Evolutionary conservation across 2,329 filamentous ascomycete genomes (phyloP).

Genomic region (Monilinia vaccinii-corymbosi): DNA sequence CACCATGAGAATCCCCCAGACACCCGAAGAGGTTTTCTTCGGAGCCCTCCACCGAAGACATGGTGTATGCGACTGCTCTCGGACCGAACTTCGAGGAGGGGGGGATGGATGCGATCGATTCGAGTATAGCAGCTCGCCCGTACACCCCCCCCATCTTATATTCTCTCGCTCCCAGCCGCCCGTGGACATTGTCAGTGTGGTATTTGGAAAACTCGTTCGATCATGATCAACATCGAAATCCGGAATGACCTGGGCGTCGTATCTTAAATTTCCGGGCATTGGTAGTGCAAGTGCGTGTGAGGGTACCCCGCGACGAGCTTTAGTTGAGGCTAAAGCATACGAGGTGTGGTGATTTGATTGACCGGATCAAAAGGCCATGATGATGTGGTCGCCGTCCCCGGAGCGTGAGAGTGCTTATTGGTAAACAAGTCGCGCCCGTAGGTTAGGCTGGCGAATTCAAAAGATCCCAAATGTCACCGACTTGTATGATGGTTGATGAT

Average conservation of each 20-base stretch:
- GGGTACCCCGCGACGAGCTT: conserved; percentile 19
- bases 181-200: conserved; percentile 20
- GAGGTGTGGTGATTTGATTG: conserved; percentile 11
- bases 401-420: background rate
- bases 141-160: background rate
- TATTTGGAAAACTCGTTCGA: conserved; percentile 7
- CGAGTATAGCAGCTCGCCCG: background rate
- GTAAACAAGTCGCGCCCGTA: background rate
- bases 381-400: conserved; percentile 15
- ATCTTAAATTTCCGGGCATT: conserved; percentile 24
- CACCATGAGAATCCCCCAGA: conserved; percentile 18
- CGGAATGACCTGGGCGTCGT: conserved; percentile 18
- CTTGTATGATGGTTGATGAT: conserved; percentile 3
- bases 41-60: background rate
- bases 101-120: background rate
- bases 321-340: conserved; percentile 16
- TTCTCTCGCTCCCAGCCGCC: conserved; percentile 15
- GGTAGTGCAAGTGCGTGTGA: conserved; percentile 14
- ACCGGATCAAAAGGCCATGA: conserved; percentile 22
- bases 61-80: background rate
- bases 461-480: background rate
- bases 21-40: conserved; percentile 8
- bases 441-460: background rate
- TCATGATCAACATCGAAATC: conserved; percentile 20
- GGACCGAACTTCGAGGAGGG: background rate